phyloP scores from a whole-genome alignment of 805 yeast species.

The Saturnispora sekii region DNA sequence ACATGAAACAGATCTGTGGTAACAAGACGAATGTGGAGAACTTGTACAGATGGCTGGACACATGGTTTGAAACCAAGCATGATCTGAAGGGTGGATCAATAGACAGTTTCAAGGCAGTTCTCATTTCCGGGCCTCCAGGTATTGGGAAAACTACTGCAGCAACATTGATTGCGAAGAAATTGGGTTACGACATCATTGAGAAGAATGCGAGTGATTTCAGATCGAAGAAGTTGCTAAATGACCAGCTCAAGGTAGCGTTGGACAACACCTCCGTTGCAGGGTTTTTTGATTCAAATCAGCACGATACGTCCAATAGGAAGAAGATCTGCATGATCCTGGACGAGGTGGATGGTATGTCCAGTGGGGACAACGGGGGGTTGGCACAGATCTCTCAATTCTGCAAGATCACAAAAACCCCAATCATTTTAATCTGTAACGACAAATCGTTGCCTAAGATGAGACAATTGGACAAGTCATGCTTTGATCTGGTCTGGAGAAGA shows the following conservation, averaged over 20 bases:
- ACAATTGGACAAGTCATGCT: conserved; percentile 78
- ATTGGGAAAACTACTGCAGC: conserved; percentile 81
- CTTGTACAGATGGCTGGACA: conserved; percentile 61
- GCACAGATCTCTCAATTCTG: conserved; percentile 88
- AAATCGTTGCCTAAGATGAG: conserved; percentile 90
- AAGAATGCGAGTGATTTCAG: conserved; percentile 86
- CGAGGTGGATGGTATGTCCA: conserved; percentile 99
- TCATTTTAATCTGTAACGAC: conserved; percentile 91
- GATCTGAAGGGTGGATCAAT: conserved; percentile 48
- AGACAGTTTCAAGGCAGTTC: conserved; percentile 68
- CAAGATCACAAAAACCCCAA: conserved; percentile 75
- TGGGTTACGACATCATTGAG: conserved; percentile 68
- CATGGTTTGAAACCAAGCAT: conserved; percentile 59
- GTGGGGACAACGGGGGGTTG: conserved; percentile 98
- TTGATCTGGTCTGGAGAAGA: conserved; percentile 77
- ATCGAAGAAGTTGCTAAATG: conserved; percentile 66
- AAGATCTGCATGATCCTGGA: conserved; percentile 88
- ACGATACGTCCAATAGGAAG: conserved; percentile 24
- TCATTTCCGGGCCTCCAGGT: conserved; percentile 84
- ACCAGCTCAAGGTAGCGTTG: conserved; percentile 58
- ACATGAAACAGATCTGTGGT: conserved; percentile 76
- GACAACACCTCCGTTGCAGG: conserved; percentile 81
- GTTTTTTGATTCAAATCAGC: conserved; percentile 36
- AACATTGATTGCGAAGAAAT: conserved; percentile 55
- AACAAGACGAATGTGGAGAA: conserved; percentile 66